Base-by-base conservation (phyloP, 2,329 filamentous ascomycete genomes). In the Torrubiella hemipterigena region DNA sequence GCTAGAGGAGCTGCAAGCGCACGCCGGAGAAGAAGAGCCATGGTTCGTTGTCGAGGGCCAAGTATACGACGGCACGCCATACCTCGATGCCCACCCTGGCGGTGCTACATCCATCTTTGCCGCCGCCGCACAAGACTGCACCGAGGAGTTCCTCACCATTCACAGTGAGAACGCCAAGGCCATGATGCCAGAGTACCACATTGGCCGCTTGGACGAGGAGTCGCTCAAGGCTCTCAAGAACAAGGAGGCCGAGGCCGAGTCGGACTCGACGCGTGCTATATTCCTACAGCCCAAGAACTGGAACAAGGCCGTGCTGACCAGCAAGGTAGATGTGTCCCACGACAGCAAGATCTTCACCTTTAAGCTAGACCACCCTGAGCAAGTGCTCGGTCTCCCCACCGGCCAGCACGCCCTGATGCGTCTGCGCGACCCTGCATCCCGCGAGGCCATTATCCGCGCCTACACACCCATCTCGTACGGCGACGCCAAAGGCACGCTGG, bases 11-110 rank as follows among this genome's bases (percentile, higher is more conserved):
- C 56, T 94, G 22, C 69, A 70, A 38, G 64, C 69, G 38, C 82
- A 93, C 43, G 69, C 73, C 16, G 67, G 57, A 12, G 71, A 77
- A 21, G 55, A 70, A 1, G 62, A 70, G 17, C 83, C 85, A 1
- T 94, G 86, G 85, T 94, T 95, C 46, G 77, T 93, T 4, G 69
- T 95, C 9, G 77, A 87, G 36, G 82, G 85, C 1, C 77, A 95
- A 45, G 85, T 95, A 0, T 95, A 93, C 44, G 80, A 94, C 46
- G 87, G 86, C 5, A 87, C 81, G 1, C 56, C 59, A 3, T 95
- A 91, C 49, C 59, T 95, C 11, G 71, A 85, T 38, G 80, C 67
- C 1, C 87, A 95, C 50, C 87, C 87, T 0, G 87, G 87, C 31
- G 87, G 87, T 30, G 84, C 83, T 3, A 73, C 81, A 40, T 91